Conservation (phyloP, 352 stramenopile genomes). For the Phytophthora brassicae region DNA sequence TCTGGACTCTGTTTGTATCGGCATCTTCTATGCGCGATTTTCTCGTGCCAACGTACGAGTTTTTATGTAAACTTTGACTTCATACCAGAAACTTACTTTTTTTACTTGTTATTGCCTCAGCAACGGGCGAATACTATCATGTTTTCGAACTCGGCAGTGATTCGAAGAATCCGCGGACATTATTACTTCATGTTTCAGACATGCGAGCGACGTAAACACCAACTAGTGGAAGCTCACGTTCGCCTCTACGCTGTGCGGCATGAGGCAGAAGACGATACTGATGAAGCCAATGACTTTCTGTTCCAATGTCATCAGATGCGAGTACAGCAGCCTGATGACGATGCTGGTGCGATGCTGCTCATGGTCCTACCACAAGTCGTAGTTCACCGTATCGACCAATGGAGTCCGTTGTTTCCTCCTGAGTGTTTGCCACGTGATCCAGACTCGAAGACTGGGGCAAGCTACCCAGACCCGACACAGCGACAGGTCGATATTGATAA, state of each 20-base stretch:
- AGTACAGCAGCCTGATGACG: conserved; percentile 87
- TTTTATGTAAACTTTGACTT: not conserved
- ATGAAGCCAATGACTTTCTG: conserved; percentile 47
- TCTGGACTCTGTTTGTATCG: conserved; percentile 85
- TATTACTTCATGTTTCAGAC: conserved; percentile 93
- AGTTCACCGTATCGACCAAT: conserved; percentile 86
- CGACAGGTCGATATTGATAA: conserved; percentile 83
- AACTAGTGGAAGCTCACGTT: conserved; percentile 86
- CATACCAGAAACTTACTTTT: not conserved
- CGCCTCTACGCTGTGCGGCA: conserved; percentile 83
- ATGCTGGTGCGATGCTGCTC: conserved; percentile 76
- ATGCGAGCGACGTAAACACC: conserved; percentile 88
- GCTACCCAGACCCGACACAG: conserved; percentile 74
- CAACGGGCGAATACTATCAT: conserved; percentile 87
- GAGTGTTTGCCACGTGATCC: conserved; percentile 61
- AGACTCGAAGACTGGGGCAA: conserved; percentile 54
- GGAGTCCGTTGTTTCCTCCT: conserved; percentile 78
- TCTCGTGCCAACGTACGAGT: conserved; percentile 67
- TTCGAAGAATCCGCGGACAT: conserved; percentile 87
- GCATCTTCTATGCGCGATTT: conserved; percentile 87
- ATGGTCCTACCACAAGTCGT: conserved; percentile 83
- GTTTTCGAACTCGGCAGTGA: conserved; percentile 83
- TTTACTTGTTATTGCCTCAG: conserved; percentile 28
- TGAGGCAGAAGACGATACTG: conserved; percentile 46
- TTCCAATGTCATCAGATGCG: conserved; percentile 88